phyloP scores from a whole-genome alignment of 352 stramenopile genomes.

The Phytopythium delawarense region DNA sequence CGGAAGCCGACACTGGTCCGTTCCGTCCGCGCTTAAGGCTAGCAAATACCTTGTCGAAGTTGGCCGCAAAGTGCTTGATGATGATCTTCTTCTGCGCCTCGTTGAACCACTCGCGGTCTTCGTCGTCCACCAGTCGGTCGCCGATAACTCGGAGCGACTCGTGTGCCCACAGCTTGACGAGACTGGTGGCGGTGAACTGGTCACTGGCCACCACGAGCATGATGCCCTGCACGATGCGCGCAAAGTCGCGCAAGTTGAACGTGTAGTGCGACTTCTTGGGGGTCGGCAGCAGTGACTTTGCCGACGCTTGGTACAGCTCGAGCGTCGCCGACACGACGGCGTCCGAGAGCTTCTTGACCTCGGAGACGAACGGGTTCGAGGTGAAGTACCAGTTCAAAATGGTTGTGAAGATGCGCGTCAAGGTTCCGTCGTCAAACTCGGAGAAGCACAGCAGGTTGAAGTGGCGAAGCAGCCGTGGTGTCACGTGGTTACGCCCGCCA shows the following conservation, averaged over 20 bases:
- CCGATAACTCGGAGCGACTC: slow-evolving; percentile 94
- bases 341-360: slow-evolving; percentile 72
- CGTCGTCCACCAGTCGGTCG: slow-evolving; percentile 91
- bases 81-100: slow-evolving; percentile 85
- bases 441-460: slow-evolving; percentile 94
- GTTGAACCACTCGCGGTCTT: slow-evolving; percentile 92
- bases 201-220: slow-evolving; percentile 88
- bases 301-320: slow-evolving; percentile 87
- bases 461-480: slow-evolving; percentile 87
- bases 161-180: slow-evolving; percentile 93
- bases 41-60: slow-evolving; percentile 88
- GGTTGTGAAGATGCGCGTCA: slow-evolving; percentile 91
- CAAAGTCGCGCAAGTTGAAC: slow-evolving; percentile 95
- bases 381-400: slow-evolving; percentile 89
- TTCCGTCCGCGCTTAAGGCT: slow-evolving; percentile 70
- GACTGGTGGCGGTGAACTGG: slow-evolving; percentile 66
- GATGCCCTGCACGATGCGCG: slow-evolving; percentile 91
- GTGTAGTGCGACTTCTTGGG: slow-evolving; percentile 96
- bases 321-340: slow-evolving; percentile 87
- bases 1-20: slow-evolving; percentile 58
- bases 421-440: slow-evolving; percentile 91
- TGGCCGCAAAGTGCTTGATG: slow-evolving; percentile 82
- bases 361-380: slow-evolving; percentile 49
- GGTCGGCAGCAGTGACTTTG: slow-evolving; percentile 87
- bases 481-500: slow-evolving; percentile 89